Evolutionary conservation across 2,329 filamentous ascomycete genomes (phyloP).

Genomic region (Penicillium nordicum): DNA sequence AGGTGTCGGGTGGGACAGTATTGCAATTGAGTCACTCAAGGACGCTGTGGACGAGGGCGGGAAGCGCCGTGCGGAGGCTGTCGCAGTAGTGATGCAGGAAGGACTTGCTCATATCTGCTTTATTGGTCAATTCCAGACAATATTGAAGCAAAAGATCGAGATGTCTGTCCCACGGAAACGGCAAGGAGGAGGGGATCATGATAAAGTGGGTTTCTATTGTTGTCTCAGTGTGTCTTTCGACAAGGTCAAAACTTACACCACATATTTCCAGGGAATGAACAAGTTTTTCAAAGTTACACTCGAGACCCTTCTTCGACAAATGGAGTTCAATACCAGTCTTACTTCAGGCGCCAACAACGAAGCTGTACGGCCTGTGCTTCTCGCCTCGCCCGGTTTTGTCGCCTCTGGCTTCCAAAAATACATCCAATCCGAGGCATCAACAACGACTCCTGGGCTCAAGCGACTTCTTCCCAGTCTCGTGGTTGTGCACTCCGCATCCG

Average conservation of each 20-base stretch:
- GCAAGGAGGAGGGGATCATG: conserved; percentile 47
- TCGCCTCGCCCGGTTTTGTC: conserved; percentile 87
- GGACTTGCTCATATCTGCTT: conserved; percentile 52
- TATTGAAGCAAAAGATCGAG: conserved; percentile 49
- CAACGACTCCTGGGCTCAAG: conserved; percentile 59
- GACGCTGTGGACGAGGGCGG: conserved; percentile 69
- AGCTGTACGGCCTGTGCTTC: conserved; percentile 60
- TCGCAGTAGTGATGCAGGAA: conserved; percentile 92
- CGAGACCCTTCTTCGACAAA: conserved; percentile 69
- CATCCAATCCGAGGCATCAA: conserved; percentile 59
- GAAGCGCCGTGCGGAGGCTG: conserved; percentile 74
- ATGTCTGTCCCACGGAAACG: conserved; percentile 48
- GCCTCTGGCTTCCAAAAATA: conserved; percentile 77
- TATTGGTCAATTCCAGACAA: conserved; percentile 49
- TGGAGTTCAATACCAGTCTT: conserved; percentile 62
- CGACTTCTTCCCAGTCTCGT: conserved; percentile 60
- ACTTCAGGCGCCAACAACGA: conserved; percentile 39
- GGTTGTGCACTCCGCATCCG: conserved; percentile 81
- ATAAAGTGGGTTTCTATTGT: conserved; percentile 37
- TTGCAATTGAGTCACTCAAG: conserved; percentile 72
- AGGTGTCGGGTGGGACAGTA: conserved; percentile 75
- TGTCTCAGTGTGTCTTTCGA: neutral
- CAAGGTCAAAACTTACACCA: neutral
- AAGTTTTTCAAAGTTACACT: conserved; percentile 77
- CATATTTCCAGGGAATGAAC: conserved; percentile 55